A percentile compares a stretch with the other conserved stretches of the same genome.
Evolutionary conservation across 2,329 filamentous ascomycete genomes (phyloP).

Genomic region (Aspergillus sclerotialis): DNA sequence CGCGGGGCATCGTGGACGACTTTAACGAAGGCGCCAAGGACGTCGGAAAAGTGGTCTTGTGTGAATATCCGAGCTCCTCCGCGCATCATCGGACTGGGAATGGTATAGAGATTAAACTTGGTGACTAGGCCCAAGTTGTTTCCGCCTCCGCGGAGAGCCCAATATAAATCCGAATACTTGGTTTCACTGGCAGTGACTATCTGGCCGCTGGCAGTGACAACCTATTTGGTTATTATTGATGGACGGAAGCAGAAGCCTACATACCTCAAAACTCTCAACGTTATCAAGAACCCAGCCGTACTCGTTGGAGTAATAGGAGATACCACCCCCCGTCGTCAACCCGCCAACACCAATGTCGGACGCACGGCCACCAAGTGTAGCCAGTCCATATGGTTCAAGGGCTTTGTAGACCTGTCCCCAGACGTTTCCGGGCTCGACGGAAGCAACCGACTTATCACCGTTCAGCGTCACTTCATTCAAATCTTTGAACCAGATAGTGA

Average conservation of each 20-base stretch:
- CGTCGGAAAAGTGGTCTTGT: not conserved
- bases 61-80: slow-evolving; percentile 3
- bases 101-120: not conserved
- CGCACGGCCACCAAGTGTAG: slow-evolving; percentile 28
- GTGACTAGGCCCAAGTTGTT: slow-evolving; percentile 37
- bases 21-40: slow-evolving; percentile 3
- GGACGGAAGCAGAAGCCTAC: not conserved
- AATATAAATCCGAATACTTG: slow-evolving; percentile 34
- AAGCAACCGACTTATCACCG: slow-evolving; percentile 19
- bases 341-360: slow-evolving; percentile 17
- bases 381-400: slow-evolving; percentile 23
- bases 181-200: slow-evolving; percentile 26
- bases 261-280: slow-evolving; percentile 26
- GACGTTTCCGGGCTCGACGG: slow-evolving; percentile 25
- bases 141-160: slow-evolving; percentile 36
- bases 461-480: slow-evolving; percentile 23
- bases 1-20: slow-evolving; percentile 6
- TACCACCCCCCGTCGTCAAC: slow-evolving; percentile 19
- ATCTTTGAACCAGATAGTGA: slow-evolving; percentile 26
- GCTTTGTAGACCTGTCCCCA: slow-evolving; percentile 29
- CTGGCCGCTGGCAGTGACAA: slow-evolving; percentile 11
- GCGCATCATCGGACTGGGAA: not conserved
- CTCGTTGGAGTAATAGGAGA: slow-evolving; percentile 26
- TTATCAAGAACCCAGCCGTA: slow-evolving; percentile 32
- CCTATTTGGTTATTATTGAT: slow-evolving; percentile 1